These are phyloP conservation scores for Globisporangium irregulare DNA, from an alignment of 352 stramenopile species.

Conservation along the genomic window DNA sequence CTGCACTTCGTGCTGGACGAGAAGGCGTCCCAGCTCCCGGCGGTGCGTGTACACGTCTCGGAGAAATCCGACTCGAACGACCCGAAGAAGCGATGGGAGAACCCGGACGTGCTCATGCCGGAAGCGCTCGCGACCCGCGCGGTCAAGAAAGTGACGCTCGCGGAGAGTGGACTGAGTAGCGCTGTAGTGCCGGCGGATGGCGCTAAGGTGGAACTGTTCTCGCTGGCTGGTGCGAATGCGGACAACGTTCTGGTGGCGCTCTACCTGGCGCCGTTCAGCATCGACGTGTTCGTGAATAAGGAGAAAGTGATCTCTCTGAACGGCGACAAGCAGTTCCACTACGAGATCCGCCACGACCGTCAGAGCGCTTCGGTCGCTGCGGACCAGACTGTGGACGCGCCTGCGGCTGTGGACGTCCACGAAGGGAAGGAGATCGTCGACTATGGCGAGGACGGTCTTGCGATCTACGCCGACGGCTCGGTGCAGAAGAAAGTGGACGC, in stretches of 20 bases:
- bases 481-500: conserved; percentile 40
- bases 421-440: conserved; percentile 93
- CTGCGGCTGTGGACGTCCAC: conserved; percentile 63
- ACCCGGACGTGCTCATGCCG: conserved; percentile 39
- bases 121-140: conserved; percentile 32
- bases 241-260: conserved; percentile 50
- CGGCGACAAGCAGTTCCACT: conserved; percentile 66
- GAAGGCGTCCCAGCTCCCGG: conserved; percentile 32
- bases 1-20: conserved; percentile 54
- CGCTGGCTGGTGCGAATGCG: conserved; percentile 10
- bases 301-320: conserved; percentile 69
- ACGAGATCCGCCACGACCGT: conserved; percentile 76
- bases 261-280: conserved; percentile 45
- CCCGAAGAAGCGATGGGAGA: conserved; percentile 57
- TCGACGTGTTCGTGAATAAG: conserved; percentile 65
- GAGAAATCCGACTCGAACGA: conserved; percentile 58
- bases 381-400: conserved; percentile 17
- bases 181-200: conserved; percentile 15
- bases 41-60: conserved; percentile 50
- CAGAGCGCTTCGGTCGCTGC: conserved; percentile 25
- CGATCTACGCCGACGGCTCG: conserved; percentile 96
- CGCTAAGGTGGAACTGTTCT: conserved; percentile 36
- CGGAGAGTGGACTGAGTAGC: conserved; percentile 32
- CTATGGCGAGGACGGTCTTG: conserved; percentile 97
- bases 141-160: conserved; percentile 30